Base-by-base conservation (phyloP, 2,329 filamentous ascomycete genomes). In the Arthrobotrys sphaeroides region DNA sequence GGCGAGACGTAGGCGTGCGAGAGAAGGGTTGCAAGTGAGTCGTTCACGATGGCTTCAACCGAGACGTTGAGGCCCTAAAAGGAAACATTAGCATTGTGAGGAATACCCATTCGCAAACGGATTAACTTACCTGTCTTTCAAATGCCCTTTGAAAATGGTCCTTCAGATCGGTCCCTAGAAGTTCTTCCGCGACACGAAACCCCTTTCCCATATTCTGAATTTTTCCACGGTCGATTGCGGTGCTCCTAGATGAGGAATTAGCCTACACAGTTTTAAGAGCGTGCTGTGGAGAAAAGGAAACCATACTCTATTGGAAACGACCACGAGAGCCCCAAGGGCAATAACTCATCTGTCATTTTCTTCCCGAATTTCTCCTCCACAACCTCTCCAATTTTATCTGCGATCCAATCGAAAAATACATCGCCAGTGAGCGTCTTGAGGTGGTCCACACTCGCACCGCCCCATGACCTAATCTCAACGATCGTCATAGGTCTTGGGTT, bases 291-390 rank as follows among this genome's bases (percentile, higher is more conserved):
- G 43, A 5, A 31, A n/a, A 51, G 26, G 28, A n/a, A n/a, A n/a
- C 84, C 87, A 80, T 84, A 90, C 88, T 90, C 87, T 47, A 91
- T 88, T 24, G 89, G 89, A 78, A 91, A 91, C 72, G 89, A 90
- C 88, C 89, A 91, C 4, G 89, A 87, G 75, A 90, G 81, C 0
- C 88, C 88, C 82, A 90, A 84, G 6, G 85, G 86, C 60, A 90
- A 82, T 33, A 60, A 66, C 18, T 69, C 60, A 9, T 20, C 18
- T 1, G 28, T 80, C 69, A 83, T 81, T 20, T 80, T 81, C 2
- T 82, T 80, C 47, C 83, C 82, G 20, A 83, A 79, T 16, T 84
- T 85, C 45, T 83, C 83, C 5, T 83, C 81, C 9, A 90, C 82
- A 0, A 88, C 88, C 55, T 89, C 86, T 60, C 83, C 81, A 78